phyloP scores from a whole-genome alignment of 768 basidiomycete genomes.

The Rhizopogon roseolus region DNA sequence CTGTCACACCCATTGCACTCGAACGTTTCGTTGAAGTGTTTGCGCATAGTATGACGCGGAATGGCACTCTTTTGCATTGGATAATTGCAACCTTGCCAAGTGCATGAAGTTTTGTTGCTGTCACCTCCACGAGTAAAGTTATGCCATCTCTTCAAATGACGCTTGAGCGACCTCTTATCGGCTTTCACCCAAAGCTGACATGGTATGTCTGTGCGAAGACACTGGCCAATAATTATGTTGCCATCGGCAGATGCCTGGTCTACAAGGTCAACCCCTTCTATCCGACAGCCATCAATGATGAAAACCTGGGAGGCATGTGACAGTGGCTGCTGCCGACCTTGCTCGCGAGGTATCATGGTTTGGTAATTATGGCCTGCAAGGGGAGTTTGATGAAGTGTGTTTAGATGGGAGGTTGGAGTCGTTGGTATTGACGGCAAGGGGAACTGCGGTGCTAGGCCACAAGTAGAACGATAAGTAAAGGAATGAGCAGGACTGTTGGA shows the following conservation, averaged over 20 bases:
- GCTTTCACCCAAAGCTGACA: slow-evolving; percentile 4
- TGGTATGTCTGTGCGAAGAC: not conserved
- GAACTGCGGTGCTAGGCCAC: no score
- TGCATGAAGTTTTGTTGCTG: not conserved
- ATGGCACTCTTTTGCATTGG: not conserved
- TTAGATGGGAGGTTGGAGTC: not conserved
- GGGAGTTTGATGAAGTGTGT: no score
- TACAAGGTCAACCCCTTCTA: not conserved
- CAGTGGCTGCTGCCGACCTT: no score
- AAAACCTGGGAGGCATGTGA: no score
- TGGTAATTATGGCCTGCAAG: not conserved
- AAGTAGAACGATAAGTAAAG: not conserved
- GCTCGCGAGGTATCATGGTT: no score
- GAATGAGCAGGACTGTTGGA: not conserved
- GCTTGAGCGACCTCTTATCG: not conserved
- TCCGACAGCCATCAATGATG: not conserved
- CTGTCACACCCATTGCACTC: not conserved
- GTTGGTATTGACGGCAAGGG: not conserved
- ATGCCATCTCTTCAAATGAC: slow-evolving; percentile 3
- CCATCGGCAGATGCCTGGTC: no score
- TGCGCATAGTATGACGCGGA: not conserved
- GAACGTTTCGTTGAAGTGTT: not conserved
- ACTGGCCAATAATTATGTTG: not conserved
- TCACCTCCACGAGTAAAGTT: not conserved
- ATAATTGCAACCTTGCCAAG: not conserved